Conservation (phyloP, 1,139 yeast species). For the Diutina neorugosa region DNA sequence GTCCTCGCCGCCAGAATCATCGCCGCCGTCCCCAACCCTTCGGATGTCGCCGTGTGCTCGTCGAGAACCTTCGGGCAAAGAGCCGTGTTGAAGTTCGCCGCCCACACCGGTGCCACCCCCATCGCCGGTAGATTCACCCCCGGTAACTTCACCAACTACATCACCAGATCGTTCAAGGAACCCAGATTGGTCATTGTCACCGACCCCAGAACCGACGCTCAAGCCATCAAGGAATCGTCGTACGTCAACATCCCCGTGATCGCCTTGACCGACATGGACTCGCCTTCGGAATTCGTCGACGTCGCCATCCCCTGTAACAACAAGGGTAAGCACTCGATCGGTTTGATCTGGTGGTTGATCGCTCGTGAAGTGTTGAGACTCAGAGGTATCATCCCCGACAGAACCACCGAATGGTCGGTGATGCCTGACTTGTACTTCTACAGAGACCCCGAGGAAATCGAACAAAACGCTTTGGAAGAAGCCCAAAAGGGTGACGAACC, state of each 20-base stretch:
- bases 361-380: slow-evolving; percentile 99
- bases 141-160: slow-evolving; percentile 99
- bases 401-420: slow-evolving; percentile 95
- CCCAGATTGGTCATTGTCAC: slow-evolving; percentile 99
- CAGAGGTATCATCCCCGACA: slow-evolving; percentile 96
- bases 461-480: slow-evolving; percentile 66
- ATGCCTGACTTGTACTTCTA: slow-evolving; percentile 99
- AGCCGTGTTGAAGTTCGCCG: slow-evolving; percentile 98
- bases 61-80: slow-evolving; percentile 99
- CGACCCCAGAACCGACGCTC: slow-evolving; percentile 99
- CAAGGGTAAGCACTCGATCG: slow-evolving; percentile 99
- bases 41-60: slow-evolving; percentile 97
- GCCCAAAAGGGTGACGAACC: slow-evolving; percentile 27
- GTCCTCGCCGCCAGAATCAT: slow-evolving; percentile 99
- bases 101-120: slow-evolving; percentile 99
- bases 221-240: slow-evolving; percentile 99
- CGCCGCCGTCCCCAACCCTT: slow-evolving; percentile 97
- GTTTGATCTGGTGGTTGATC: slow-evolving; percentile 99
- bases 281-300: slow-evolving; percentile 98
- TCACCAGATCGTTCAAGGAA: slow-evolving; percentile 99
- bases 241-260: slow-evolving; percentile 99
- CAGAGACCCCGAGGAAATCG: slow-evolving; percentile 99
- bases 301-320: slow-evolving; percentile 99
- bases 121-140: slow-evolving; percentile 99
- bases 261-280: slow-evolving; percentile 97